Base-by-base conservation (phyloP, 2,329 filamentous ascomycete genomes). In the Aureobasidium sp. region DNA sequence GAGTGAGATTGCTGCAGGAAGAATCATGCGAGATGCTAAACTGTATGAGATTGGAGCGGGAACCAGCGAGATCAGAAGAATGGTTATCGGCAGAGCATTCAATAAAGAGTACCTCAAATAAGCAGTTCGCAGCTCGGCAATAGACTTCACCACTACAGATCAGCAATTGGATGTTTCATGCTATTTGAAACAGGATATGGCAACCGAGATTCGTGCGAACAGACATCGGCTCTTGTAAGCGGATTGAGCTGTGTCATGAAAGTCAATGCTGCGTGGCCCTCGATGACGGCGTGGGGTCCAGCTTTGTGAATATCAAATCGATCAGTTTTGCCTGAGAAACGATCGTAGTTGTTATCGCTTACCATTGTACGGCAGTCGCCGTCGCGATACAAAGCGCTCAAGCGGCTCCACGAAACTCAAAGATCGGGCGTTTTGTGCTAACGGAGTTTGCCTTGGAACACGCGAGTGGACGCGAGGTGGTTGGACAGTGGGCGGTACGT, bases 21-120 rank as follows among this genome's bases (percentile, higher is more conserved):
- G 93, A 66, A 82, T 97, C 67, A 76, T 97, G 68, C 78, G 94
- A 71, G 86, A 88, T 76, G 85, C 86, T 4, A 88, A 88, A 72
- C 75, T 99, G 64, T 99, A 99, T 74, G 94, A 97, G 77, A 97
- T 99, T 72, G 94, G 94, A 1, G 94, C 94, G 5, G 94, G 94
- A 6, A 97, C 94, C 3, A 96, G 91, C 64, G 94, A 99, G 78
- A 87, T 99, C 56, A 82, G 94, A 67, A 82, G 92, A 66, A 95
- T 97, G 85, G 91, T 99, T 5, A 96, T 99, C 71, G 93, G 94
- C 32, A 81, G 92, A 67, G 89, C 87, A 0, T 97, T 96, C 68
- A 96, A 96, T 75, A 92, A 89, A 77, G 87, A 95, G 75, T 96
- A 63, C 34, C 43, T 57, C 2, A 37, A 51, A 6, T 62, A 37